These are phyloP conservation scores for Penicillium sp. DNA, from an alignment of 2,329 filamentous ascomycete species.

Conservation along the genomic window DNA sequence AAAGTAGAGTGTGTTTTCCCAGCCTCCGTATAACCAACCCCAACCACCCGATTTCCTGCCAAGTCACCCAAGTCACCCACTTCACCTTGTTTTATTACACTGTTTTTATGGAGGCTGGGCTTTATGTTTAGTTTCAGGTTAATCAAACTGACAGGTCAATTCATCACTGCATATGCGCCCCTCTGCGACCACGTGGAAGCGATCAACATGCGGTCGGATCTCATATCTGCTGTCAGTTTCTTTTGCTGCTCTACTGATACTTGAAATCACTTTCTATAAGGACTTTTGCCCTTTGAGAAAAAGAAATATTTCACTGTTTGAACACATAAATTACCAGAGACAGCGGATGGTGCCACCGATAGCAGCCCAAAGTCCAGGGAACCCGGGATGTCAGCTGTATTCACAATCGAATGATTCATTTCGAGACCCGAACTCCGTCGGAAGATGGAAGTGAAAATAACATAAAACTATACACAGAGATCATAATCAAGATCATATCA, in stretches of 20 bases:
- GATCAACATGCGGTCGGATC: constrained; percentile 11
- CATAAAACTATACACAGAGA: neutral
- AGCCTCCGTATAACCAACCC: constrained; percentile 36
- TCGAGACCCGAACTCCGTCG: neutral
- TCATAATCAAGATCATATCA: constrained; percentile 8
- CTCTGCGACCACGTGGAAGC: constrained; percentile 10
- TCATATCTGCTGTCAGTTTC: neutral
- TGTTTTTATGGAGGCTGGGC: constrained; percentile 16
- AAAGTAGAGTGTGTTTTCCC: constrained; percentile 20
- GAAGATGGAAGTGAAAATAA: neutral
- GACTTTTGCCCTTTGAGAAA: neutral
- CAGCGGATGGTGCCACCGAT: neutral
- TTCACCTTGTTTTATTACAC: neutral
- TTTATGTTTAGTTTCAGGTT: constrained; percentile 11
- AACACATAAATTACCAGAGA: neutral
- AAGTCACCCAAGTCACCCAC: constrained; percentile 7
- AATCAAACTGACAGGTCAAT: constrained; percentile 6
- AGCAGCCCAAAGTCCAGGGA: constrained; percentile 5
- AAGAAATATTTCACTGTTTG: neutral
- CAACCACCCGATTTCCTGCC: constrained; percentile 35
- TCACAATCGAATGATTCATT: neutral
- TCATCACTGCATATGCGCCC: constrained; percentile 6
- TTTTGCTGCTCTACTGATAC: neutral
- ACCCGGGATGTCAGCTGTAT: neutral
- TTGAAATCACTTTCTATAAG: neutral